These are phyloP conservation scores for Fusarium virguliforme DNA, from an alignment of 2,329 filamentous ascomycete genomes.

Conservation along the genomic window DNA sequence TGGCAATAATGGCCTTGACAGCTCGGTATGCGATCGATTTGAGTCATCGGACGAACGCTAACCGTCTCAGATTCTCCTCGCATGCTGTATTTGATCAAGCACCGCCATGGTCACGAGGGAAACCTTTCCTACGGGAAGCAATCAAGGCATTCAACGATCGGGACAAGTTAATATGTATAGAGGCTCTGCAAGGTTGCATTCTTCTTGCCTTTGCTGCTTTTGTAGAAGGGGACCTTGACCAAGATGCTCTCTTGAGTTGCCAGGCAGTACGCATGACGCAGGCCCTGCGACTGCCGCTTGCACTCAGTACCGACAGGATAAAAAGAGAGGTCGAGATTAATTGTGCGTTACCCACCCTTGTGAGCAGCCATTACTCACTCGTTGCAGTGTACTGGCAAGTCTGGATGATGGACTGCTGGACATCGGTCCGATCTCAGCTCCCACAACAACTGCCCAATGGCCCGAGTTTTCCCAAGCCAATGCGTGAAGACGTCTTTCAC, in stretches of 20 bases:
- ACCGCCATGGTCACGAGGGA: slow-evolving; percentile 10
- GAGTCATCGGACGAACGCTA: too few relatives aligned
- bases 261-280: slow-evolving; percentile 13
- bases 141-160: slow-evolving; percentile 4
- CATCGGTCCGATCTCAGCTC: background rate
- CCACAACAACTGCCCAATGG: background rate
- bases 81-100: background rate
- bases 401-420: slow-evolving; percentile 16
- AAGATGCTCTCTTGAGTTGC: background rate
- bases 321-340: slow-evolving; percentile 2
- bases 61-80: background rate
- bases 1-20: background rate
- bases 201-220: slow-evolving; percentile 3
- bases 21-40: background rate
- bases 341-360: background rate
- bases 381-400: slow-evolving; percentile 6
- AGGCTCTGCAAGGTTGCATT: slow-evolving; percentile 3
- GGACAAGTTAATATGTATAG: background rate
- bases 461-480: background rate
- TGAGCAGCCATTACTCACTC: background rate
- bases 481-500: background rate
- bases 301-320: background rate
- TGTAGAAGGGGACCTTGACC: background rate
- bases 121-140: background rate
- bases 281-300: background rate